phyloP scores from a whole-genome alignment of 768 basidiomycete genomes.

The Coprinopsis sp. region DNA sequence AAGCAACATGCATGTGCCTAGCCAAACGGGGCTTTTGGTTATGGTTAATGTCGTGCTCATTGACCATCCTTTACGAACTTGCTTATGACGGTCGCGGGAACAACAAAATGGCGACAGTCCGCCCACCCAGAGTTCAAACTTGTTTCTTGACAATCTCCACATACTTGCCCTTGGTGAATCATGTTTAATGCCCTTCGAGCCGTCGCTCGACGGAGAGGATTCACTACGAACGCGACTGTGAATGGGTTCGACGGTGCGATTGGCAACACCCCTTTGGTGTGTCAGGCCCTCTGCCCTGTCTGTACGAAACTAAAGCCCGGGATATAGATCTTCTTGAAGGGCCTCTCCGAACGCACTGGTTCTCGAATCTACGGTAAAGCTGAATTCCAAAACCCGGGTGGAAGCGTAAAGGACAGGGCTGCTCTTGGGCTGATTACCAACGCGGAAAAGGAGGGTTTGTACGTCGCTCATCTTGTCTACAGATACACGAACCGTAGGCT shows the following conservation, averaged over 20 bases:
- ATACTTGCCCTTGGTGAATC: too few relatives aligned
- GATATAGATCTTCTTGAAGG: constrained; percentile 84
- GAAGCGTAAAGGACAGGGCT: constrained; percentile 96
- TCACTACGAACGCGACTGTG: constrained; percentile 42
- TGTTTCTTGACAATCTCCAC: constrained; percentile 15
- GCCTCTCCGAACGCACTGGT: constrained; percentile 78
- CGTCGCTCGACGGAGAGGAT: constrained; percentile 25
- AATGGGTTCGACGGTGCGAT: constrained; percentile 84
- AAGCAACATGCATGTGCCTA: neutral
- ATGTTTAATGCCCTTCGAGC: constrained; percentile 32
- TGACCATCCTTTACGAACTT: constrained; percentile 6
- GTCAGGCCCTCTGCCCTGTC: constrained; percentile 21
- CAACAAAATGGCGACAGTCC: neutral
- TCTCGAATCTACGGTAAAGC: constrained; percentile 90
- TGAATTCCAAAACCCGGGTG: constrained; percentile 97
- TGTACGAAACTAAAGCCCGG: too few relatives aligned
- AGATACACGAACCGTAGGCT: neutral
- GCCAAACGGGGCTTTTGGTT: constrained; percentile 22
- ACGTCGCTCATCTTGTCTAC: constrained; percentile 26
- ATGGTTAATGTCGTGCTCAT: constrained; percentile 34
- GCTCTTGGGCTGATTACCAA: constrained; percentile 83
- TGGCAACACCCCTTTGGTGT: constrained; percentile 89
- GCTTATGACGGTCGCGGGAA: constrained; percentile 3
- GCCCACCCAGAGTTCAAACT: too few relatives aligned
- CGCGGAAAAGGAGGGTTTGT: constrained; percentile 83